Percentiles rank a stretch among this genome's conserved stretches.
Evolutionary conservation across 2,329 filamentous ascomycete genomes (phyloP).

Genomic region (Alternaria brassicae): DNA sequence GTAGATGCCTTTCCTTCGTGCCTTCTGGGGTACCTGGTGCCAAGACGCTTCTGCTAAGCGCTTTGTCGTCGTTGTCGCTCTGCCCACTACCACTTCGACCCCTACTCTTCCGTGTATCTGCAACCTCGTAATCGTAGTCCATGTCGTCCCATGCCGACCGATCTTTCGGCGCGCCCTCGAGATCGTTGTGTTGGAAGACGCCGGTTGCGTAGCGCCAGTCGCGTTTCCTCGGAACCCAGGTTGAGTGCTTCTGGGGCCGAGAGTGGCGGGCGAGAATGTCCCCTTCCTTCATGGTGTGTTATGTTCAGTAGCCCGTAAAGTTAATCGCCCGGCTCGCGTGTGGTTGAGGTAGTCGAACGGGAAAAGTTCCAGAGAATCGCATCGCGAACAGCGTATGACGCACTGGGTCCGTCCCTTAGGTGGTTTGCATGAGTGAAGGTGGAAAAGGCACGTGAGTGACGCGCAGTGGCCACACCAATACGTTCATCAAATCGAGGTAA

Average conservation of each 20-base stretch:
- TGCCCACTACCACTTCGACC: not conserved
- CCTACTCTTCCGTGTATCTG: not conserved
- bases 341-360: not conserved
- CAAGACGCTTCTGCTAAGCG: not conserved
- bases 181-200: conserved; percentile 23
- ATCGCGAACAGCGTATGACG: not conserved
- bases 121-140: conserved; percentile 17
- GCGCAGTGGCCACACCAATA: not conserved
- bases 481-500: not conserved
- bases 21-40: not conserved
- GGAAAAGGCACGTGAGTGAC: not conserved
- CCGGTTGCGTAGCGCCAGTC: conserved; percentile 28
- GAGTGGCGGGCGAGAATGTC: conserved; percentile 25
- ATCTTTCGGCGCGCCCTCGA: conserved; percentile 11
- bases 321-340: not conserved
- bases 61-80: not conserved
- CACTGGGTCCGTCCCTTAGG: not conserved
- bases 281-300: conserved; percentile 5
- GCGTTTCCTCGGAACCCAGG: conserved; percentile 17
- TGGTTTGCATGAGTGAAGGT: not conserved
- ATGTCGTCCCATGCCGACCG: conserved; percentile 22
- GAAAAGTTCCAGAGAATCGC: not conserved
- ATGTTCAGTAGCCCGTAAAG: not conserved
- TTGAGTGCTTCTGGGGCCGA: conserved; percentile 25
- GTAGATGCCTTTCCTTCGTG: not conserved